Evolutionary conservation across 768 basidiomycete species (phyloP), one percentile per base, ranked within the genome.

Genomic region (Candolleomyces aberdarensis): DNA sequence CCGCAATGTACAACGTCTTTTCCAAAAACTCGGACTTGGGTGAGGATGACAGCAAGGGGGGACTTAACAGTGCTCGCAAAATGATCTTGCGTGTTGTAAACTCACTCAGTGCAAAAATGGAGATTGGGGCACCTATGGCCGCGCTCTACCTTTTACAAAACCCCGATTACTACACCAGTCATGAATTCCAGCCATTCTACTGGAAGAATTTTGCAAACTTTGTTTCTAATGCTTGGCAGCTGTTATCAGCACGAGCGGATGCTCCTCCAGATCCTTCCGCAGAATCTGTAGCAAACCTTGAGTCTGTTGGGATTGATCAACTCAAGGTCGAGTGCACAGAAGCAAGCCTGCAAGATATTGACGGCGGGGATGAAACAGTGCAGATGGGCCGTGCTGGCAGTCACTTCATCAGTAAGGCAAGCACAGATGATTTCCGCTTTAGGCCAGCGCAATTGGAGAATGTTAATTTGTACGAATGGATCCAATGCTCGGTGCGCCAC

Each of bases 121-220:
- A 53, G 29, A 53, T 53, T 36, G 52, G 52, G 3, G 52, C 29
- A 9, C 55, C 55, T 19, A 56, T 56, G 55, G 55, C 55, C 41
- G 55, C 50, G 0, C 5, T 57, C 15, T 46, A 47, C 10, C 17
- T 51, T 0, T 3, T 40, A 3, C 22, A 5, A 2, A 54, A 57
- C 59, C 29, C 59, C 10, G 50, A 56, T 58, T 58, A 13, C 1
- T 58, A 41, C 20, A 14, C 8, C 31, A 26, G 7, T 50, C 60
- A 47, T n/a, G 20, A 44, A 8, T 40, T 15, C 19, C 15, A 31
- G 29, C 44, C 3, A 48, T 56, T 32, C 60, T 63, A 29, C 13
- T 32, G 60, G 60, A 40, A 51, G 57, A n/a, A 48, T 53, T 44
- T 1, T n/a, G 36, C 2, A 17, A 29, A 6, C 20, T 64, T 11